Evolutionary conservation across 805 yeast species (phyloP).

Genomic region (Kluyveromyces nonfermentans): DNA sequence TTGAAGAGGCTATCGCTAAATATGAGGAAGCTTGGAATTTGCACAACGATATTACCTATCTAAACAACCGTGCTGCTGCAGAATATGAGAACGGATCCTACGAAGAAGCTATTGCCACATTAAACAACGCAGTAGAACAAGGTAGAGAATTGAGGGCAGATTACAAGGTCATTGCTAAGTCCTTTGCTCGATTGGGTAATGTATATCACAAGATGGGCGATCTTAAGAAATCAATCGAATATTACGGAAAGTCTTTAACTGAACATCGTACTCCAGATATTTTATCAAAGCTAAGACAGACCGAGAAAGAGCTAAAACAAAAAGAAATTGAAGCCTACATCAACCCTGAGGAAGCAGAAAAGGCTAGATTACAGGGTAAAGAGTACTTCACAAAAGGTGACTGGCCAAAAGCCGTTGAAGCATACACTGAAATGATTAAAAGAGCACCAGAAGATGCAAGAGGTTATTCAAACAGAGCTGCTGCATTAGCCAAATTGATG

Average conservation of each 20-base stretch:
- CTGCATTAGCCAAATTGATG: conserved; percentile 87
- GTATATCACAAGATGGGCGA: conserved; percentile 69
- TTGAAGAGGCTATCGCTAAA: conserved; percentile 83
- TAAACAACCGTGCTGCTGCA: conserved; percentile 97
- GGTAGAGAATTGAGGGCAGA: conserved; percentile 89
- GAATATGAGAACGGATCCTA: conserved; percentile 92
- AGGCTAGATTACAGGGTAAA: conserved; percentile 88
- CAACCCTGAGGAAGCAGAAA: conserved; percentile 89
- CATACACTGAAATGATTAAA: conserved; percentile 91
- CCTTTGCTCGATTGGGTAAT: conserved; percentile 87
- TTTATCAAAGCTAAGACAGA: conserved; percentile 71
- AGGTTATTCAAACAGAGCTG: conserved; percentile 97
- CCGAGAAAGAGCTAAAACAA: conserved; percentile 78
- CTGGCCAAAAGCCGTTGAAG: conserved; percentile 94
- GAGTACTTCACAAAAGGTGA: conserved; percentile 81
- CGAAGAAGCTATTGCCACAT: conserved; percentile 74
- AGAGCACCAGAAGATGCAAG: conserved; percentile 96
- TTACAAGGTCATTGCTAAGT: conserved; percentile 83
- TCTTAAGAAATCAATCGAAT: conserved; percentile 60
- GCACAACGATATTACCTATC: conserved; percentile 76
- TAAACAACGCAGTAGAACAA: conserved; percentile 74
- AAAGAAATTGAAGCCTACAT: conserved; percentile 71
- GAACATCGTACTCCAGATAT: conserved; percentile 97
- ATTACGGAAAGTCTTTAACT: conserved; percentile 82
- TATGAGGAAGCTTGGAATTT: conserved; percentile 83